Percentiles rank a stretch among this genome's conserved stretches.
phyloP scores from a whole-genome alignment of 345 rosid genomes.

The Eucalyptus virginea region DNA sequence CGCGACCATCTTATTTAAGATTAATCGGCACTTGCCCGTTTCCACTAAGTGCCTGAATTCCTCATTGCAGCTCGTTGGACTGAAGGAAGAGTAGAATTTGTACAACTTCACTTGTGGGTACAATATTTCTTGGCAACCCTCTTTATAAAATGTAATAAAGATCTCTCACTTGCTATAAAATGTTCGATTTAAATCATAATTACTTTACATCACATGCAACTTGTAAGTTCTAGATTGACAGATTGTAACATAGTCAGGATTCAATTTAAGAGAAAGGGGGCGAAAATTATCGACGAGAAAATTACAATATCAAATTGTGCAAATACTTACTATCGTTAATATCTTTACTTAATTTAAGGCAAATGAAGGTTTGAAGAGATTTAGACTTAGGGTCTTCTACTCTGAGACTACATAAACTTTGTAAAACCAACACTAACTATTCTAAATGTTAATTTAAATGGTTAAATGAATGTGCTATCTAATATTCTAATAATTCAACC shows the following conservation, averaged over 20 bases:
- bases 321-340: background rate
- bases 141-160: no score
- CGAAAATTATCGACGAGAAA: background rate
- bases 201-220: no score
- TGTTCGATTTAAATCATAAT: accelerated
- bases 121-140: no score
- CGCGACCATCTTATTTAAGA: background rate
- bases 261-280: no score
- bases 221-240: background rate
- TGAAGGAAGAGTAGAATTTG: background rate
- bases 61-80: background rate
- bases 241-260: background rate
- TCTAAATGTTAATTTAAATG: background rate
- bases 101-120: background rate
- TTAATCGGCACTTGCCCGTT: background rate
- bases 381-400: background rate
- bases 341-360: background rate
- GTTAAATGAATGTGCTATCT: background rate
- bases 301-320: background rate
- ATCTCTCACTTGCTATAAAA: background rate
- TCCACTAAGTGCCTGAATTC: background rate
- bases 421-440: background rate
- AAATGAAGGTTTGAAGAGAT: background rate
- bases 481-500: background rate
- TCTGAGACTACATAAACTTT: background rate